These are phyloP conservation scores for Aspergillus panamensis DNA, from an alignment of 495 filamentous ascomycete genomes.

Conservation along the genomic window DNA sequence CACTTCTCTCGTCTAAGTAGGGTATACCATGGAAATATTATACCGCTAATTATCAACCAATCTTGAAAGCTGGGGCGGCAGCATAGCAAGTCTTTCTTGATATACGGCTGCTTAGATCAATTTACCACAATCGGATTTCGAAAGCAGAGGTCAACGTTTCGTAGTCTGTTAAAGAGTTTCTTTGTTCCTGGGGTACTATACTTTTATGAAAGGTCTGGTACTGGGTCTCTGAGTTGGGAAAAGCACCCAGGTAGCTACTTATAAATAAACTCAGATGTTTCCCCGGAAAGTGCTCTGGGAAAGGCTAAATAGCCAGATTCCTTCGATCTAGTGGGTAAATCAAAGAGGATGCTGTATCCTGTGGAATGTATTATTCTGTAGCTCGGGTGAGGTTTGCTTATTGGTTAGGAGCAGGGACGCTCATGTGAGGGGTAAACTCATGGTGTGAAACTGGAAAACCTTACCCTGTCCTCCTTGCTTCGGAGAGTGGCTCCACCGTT, in stretches of 20 bases:
- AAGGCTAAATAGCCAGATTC: too few species aligned
- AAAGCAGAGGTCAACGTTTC: too few species aligned
- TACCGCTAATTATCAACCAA: background rate
- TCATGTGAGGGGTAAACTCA: slow-evolving; percentile 2
- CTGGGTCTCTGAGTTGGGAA: too few species aligned
- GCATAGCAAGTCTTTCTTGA: too few species aligned
- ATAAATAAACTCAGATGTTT: too few species aligned
- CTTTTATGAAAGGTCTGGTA: too few species aligned
- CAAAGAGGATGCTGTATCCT: background rate
- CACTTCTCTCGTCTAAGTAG: too few species aligned
- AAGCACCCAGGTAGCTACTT: too few species aligned
- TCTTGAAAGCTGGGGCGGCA: background rate
- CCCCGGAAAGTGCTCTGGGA: too few species aligned
- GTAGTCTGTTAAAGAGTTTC: too few species aligned
- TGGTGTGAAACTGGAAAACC: slow-evolving; percentile 1
- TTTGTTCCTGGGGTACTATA: too few species aligned
- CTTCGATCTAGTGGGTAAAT: background rate
- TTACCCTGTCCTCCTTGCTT: background rate
- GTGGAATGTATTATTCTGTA: background rate
- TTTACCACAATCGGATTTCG: background rate
- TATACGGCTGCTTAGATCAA: background rate
- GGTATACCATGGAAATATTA: background rate
- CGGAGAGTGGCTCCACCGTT: background rate
- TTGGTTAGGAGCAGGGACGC: background rate
- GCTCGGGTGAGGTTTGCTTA: background rate